These are phyloP conservation scores for Clitopilus hobsonii DNA, from an alignment of 768 basidiomycete genomes.

Conservation along the genomic window DNA sequence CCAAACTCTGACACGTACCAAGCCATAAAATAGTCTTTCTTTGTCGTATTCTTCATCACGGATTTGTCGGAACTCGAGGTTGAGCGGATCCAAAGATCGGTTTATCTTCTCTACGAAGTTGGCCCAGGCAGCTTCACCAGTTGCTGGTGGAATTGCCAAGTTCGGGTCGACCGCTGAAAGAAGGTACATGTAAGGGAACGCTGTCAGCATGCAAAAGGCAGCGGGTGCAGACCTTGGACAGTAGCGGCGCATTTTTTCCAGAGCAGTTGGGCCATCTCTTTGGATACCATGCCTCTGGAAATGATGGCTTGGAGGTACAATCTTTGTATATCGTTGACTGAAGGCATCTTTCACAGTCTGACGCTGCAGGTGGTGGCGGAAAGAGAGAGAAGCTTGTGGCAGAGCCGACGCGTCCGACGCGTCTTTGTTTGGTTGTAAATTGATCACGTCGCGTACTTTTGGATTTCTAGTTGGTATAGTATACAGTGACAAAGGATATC, in stretches of 20 bases:
- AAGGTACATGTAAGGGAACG: neutral
- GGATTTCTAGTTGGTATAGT: neutral
- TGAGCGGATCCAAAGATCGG: constrained; percentile 55
- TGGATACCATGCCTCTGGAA: constrained; percentile 65
- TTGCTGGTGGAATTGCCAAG: constrained; percentile 38
- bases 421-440: neutral
- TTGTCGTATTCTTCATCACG: constrained; percentile 42
- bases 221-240: constrained; percentile 59
- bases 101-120: constrained; percentile 59
- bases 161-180: constrained; percentile 47
- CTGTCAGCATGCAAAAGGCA: constrained; percentile 1
- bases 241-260: constrained; percentile 66
- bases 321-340: neutral
- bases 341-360: neutral
- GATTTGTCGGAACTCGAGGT: constrained; percentile 65
- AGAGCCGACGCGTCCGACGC: neutral
- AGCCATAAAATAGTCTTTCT: constrained; percentile 38
- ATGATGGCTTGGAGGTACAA: constrained; percentile 40
- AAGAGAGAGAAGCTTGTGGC: neutral
- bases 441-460: neutral
- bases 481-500: neutral
- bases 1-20: constrained; percentile 43
- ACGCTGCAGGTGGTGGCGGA: neutral
- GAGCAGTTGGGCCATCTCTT: constrained; percentile 55
- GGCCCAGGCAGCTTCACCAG: constrained; percentile 49